These are phyloP conservation scores for Lactifluus hygrophoroides DNA, from an alignment of 768 basidiomycete genomes.

Conservation along the genomic window DNA sequence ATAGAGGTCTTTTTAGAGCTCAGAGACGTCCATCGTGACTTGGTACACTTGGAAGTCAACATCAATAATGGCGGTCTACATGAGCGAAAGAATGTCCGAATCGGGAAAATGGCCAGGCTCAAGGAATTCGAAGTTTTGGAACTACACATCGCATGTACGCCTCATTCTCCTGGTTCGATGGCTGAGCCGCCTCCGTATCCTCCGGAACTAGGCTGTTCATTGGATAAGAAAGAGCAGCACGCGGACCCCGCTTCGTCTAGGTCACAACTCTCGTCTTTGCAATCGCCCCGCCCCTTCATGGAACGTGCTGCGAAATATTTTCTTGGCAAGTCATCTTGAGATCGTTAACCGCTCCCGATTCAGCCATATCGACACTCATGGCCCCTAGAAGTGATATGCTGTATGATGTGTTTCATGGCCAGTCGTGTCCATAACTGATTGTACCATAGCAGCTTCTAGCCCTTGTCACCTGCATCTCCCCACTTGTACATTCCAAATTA, in stretches of 20 bases:
- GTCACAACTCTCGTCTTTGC: background rate
- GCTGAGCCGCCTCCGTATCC: constrained; percentile 5
- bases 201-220: background rate
- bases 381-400: background rate
- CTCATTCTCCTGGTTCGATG: background rate
- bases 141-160: constrained; percentile 11
- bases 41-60: constrained; percentile 22
- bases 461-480: no score
- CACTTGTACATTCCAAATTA: no score
- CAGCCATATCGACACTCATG: no score
- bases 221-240: background rate
- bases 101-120: constrained; percentile 25
- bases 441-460: no score
- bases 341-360: background rate
- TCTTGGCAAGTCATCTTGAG: background rate
- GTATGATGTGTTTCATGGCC: no score
- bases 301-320: background rate
- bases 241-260: background rate
- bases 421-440: no score
- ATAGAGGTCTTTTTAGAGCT: constrained; percentile 21
- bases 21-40: constrained; percentile 9
- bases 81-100: constrained; percentile 20
- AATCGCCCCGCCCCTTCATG: background rate
- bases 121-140: constrained; percentile 25
- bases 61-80: constrained; percentile 4